These are phyloP conservation scores for Colletotrichum scovillei DNA, from an alignment of 2,329 filamentous ascomycete genomes.

Conservation along the genomic window DNA sequence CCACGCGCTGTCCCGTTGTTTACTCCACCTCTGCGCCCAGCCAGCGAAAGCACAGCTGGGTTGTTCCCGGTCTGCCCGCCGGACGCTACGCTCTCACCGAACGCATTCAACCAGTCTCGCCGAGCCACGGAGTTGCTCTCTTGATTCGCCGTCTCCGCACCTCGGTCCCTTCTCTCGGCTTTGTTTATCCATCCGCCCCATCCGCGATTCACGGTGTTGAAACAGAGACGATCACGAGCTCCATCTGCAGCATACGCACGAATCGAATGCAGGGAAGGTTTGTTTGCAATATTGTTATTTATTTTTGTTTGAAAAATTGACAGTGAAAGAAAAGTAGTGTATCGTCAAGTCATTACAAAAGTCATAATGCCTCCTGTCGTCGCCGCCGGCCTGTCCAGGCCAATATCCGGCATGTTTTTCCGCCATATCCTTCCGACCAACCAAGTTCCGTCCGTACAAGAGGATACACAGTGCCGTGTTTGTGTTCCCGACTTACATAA, in stretches of 20 bases:
- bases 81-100: not conserved
- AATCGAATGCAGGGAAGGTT: not conserved
- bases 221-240: not conserved
- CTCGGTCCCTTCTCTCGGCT: conserved; percentile 18
- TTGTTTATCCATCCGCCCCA: conserved; percentile 1
- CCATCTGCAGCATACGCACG: not conserved
- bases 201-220: conserved; percentile 7
- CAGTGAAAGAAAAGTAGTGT: not conserved
- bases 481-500: conserved; percentile 24
- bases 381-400: conserved; percentile 8
- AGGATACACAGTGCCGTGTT: conserved; percentile 24
- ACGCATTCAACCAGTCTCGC: conserved; percentile 6
- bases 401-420: conserved; percentile 5
- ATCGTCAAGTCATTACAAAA: conserved; percentile 35
- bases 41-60: not conserved
- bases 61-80: conserved; percentile 1
- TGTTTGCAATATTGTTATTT: conserved; percentile 4
- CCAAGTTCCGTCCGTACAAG: conserved; percentile 15
- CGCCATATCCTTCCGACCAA: conserved; percentile 26
- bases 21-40: conserved; percentile 6
- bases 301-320: conserved; percentile 1
- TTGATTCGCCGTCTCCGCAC: conserved; percentile 14
- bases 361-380: conserved; percentile 12
- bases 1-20: not conserved
- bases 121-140: conserved; percentile 1